These are phyloP conservation scores for Teunomyces gatunensis DNA, from an alignment of 805 yeast genomes.

Conservation along the genomic window DNA sequence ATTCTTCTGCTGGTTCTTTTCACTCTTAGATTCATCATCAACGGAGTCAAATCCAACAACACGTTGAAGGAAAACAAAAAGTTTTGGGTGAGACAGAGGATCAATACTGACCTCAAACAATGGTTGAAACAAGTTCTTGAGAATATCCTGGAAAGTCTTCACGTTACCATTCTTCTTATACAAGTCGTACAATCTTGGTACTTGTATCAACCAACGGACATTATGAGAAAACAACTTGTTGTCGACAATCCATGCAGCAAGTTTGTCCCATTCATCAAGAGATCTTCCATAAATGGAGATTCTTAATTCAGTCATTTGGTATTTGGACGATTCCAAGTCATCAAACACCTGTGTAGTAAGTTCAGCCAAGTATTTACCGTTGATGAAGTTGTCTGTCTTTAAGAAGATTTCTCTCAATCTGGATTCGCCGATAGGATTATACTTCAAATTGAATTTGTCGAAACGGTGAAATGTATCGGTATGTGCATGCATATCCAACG, in stretches of 20 bases:
- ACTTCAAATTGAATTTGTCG: conserved; percentile 94
- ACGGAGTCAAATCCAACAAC: conserved; percentile 98
- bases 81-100: conserved; percentile 87
- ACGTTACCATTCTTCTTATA: conserved; percentile 78
- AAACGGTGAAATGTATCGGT: conserved; percentile 97
- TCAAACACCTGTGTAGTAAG: conserved; percentile 90
- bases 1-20: conserved; percentile 70
- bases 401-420: conserved; percentile 93
- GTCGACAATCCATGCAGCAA: conserved; percentile 94
- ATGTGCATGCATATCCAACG: conserved; percentile 99
- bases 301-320: conserved; percentile 96
- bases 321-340: conserved; percentile 91
- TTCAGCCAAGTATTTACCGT: conserved; percentile 89
- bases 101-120: conserved; percentile 84
- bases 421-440: conserved; percentile 98
- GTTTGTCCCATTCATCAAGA: conserved; percentile 88
- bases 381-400: conserved; percentile 89
- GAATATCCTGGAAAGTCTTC: conserved; percentile 67
- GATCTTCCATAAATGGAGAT: conserved; percentile 93
- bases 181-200: conserved; percentile 89
- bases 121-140: conserved; percentile 80
- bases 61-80: conserved; percentile 82
- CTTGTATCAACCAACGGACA: conserved; percentile 95
- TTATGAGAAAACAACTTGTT: conserved; percentile 88
- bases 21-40: conserved; percentile 94